Evolutionary conservation across 2,329 filamentous ascomycete genomes (phyloP).

Genomic region (Aureobasidium subglaciale): DNA sequence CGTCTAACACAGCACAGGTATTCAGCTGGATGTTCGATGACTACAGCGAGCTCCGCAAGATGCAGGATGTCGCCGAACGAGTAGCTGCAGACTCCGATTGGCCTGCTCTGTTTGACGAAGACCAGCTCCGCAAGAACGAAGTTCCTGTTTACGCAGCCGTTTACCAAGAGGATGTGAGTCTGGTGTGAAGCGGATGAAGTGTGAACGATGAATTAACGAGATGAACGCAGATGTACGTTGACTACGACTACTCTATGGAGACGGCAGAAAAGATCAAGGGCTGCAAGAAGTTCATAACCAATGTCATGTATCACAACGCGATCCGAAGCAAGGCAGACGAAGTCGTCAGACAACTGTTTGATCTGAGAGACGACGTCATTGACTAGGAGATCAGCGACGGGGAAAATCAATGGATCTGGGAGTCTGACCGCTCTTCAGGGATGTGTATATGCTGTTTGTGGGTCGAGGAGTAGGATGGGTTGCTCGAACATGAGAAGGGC

Average conservation of each 20-base stretch:
- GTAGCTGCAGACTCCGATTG: slow-evolving; percentile 64
- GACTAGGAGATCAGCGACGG: slow-evolving; percentile 34
- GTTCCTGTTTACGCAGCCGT: slow-evolving; percentile 82
- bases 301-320: slow-evolving; percentile 80
- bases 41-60: slow-evolving; percentile 64
- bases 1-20: slow-evolving; percentile 38
- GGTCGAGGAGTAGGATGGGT: neutral
- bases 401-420: no score
- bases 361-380: slow-evolving; percentile 62
- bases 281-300: slow-evolving; percentile 77
- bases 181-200: no score
- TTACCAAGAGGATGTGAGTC: slow-evolving; percentile 53
- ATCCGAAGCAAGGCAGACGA: slow-evolving; percentile 67
- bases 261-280: slow-evolving; percentile 69
- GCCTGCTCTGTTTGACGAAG: slow-evolving; percentile 68
- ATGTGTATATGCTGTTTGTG: neutral
- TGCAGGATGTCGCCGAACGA: slow-evolving; percentile 62
- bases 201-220: no score
- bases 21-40: slow-evolving; percentile 79
- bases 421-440: neutral
- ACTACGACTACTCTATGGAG: slow-evolving; percentile 63
- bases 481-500: neutral
- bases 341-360: slow-evolving; percentile 68
- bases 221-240: slow-evolving; percentile 74
- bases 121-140: slow-evolving; percentile 65